Evolutionary conservation across 768 basidiomycete genomes (phyloP), one percentile per base, ranked within the genome.

Genomic region (Mycena amicta): DNA sequence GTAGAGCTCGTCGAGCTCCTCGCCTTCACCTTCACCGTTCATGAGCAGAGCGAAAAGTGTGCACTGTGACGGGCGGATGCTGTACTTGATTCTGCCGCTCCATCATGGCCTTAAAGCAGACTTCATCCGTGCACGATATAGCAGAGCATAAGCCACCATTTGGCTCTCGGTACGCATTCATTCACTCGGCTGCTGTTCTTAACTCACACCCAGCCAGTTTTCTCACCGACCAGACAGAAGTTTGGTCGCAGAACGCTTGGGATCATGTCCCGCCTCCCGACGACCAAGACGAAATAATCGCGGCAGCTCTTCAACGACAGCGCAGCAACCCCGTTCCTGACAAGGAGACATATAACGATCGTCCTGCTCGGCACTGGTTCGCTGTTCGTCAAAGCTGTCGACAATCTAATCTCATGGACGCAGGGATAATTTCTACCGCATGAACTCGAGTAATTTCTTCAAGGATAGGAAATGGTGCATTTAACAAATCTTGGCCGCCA

Each of bases 401-500:
- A 23, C 26, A 37, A 13, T 29, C 5, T 25, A 15, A 26, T 41
- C 67, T 71, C 64, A n/a, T 59, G 68, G 65, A 66, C 74, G 55
- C 67, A 97, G 95, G 95, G 92, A 98, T 69, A 86, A 87, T 55
- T 98, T 98, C 67, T 98, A 99, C 79, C 88, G 89, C 66, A 80
- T 80, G 53, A 95, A 96, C 61, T 79, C 84, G 22, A 82, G 76
- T 68, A 95, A 95, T 64, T 98, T 99, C 75, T 99, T 98, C 78
- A 88, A 92, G 39, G 88, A 98, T 73, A 81, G 97, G 56, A 92
- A 93, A 77, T 99, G 97, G 90, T 86, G 68, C 4, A 71, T 55
- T 52, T 5, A 22, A 25, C 49, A 30, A 29, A 12, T 25, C 26
- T 29, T 27, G 13, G 6, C 26, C 23, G 8, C 13, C 5, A 30